phyloP scores from a whole-genome alignment of 352 stramenopile genomes.

The Globisporangium rhizosaccharum region DNA sequence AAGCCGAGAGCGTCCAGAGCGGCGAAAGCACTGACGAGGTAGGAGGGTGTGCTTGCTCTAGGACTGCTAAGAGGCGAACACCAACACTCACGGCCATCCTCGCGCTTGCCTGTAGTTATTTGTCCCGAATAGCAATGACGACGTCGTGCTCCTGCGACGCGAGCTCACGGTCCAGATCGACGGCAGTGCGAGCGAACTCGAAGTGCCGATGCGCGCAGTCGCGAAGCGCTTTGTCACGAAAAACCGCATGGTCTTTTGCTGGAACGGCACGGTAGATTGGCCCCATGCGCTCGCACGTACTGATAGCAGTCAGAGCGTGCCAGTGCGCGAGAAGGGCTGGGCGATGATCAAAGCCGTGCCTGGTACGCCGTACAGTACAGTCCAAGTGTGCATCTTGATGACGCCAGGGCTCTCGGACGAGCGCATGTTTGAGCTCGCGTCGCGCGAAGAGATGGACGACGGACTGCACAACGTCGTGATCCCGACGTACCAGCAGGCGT shows the following conservation, averaged over 20 bases:
- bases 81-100: background rate
- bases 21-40: background rate
- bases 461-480: constrained; percentile 4
- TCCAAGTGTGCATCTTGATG: constrained; percentile 8
- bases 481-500: constrained; percentile 4
- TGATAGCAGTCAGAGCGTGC: background rate
- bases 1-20: background rate
- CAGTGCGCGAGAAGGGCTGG: constrained; percentile 6
- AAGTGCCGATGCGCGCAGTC: constrained; percentile 1
- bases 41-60: background rate
- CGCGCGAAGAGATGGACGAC: constrained; percentile 1
- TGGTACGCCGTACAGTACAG: background rate
- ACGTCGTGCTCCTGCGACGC: constrained; percentile 1
- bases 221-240: constrained; percentile 8
- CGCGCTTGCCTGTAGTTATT: constrained; percentile 2
- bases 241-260: constrained; percentile 8
- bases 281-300: background rate
- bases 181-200: background rate
- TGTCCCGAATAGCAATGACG: background rate
- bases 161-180: background rate
- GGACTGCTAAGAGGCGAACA: background rate
- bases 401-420: constrained; percentile 3
- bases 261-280: constrained; percentile 6
- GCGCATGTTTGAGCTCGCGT: background rate
- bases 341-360: constrained; percentile 7